Conservation (phyloP, 495 filamentous ascomycete species). For the Filosporella fistucella region DNA sequence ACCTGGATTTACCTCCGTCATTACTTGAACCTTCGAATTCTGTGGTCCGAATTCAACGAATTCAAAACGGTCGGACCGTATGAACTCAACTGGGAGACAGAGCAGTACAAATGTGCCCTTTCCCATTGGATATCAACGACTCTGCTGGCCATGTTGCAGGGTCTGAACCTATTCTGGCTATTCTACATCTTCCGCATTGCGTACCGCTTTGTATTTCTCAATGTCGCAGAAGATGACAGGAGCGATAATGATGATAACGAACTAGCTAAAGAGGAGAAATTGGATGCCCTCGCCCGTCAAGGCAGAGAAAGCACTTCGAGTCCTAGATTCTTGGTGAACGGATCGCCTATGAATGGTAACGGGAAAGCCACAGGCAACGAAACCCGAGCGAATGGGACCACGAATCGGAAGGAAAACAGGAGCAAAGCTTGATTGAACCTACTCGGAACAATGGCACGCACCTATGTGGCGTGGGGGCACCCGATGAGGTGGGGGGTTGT, state of each 20-base stretch:
- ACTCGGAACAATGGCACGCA: neutral
- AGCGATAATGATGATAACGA: slow-evolving; percentile 47
- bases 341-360: slow-evolving; percentile 11
- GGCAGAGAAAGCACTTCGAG: slow-evolving; percentile 1
- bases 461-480: neutral
- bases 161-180: slow-evolving; percentile 84
- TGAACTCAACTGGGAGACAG: slow-evolving; percentile 77
- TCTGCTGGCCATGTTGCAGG: slow-evolving; percentile 70
- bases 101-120: slow-evolving; percentile 78
- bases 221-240: slow-evolving; percentile 46
- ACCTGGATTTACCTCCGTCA: slow-evolving; percentile 93
- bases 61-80: slow-evolving; percentile 88
- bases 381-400: slow-evolving; percentile 7
- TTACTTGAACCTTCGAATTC: slow-evolving; percentile 82
- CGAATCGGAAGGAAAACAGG: slow-evolving; percentile 20
- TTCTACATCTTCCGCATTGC: slow-evolving; percentile 76
- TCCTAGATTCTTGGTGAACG: slow-evolving; percentile 16
- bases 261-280: slow-evolving; percentile 25
- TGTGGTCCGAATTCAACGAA: slow-evolving; percentile 79
- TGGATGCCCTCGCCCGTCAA: slow-evolving; percentile 14
- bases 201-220: slow-evolving; percentile 45
- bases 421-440: slow-evolving; percentile 13
- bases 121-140: slow-evolving; percentile 68
- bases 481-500: slow-evolving; percentile 1
- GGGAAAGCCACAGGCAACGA: slow-evolving; percentile 15